Conservation (phyloP, 2,329 filamentous ascomycete genomes). For the Penicillium sp. region DNA sequence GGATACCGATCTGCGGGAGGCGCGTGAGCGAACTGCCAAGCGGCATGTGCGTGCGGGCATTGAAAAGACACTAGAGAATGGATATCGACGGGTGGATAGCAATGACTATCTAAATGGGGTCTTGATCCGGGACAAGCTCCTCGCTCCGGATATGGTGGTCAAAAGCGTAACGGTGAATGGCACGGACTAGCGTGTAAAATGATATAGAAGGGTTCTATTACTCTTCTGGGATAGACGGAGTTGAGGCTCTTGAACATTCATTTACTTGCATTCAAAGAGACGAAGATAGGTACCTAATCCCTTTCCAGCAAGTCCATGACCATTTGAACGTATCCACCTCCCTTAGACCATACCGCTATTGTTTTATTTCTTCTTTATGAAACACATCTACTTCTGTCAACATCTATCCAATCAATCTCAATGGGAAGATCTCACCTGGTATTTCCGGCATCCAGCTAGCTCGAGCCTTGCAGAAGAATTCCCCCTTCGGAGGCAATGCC, state of each 20-base stretch:
- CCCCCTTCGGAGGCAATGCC: conserved; percentile 49
- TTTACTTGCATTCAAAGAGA: too few relatives aligned
- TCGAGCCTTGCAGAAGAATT: conserved; percentile 51
- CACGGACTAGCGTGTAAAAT: not conserved
- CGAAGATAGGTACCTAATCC: too few relatives aligned
- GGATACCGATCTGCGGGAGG: conserved; percentile 35
- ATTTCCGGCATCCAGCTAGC: conserved; percentile 50
- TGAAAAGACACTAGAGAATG: conserved; percentile 36
- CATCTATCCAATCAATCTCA: not conserved
- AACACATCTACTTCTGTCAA: conserved; percentile 37
- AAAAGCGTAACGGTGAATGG: conserved; percentile 15
- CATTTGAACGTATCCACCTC: not conserved
- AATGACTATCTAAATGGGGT: conserved; percentile 39
- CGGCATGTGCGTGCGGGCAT: conserved; percentile 42
- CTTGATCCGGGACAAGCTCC: conserved; percentile 24
- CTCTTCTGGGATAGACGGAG: too few relatives aligned
- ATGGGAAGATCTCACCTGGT: conserved; percentile 32
- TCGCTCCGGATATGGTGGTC: conserved; percentile 26
- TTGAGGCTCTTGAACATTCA: too few relatives aligned
- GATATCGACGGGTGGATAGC: conserved; percentile 33
- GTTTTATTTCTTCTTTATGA: conserved; percentile 45
- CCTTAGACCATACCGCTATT: conserved; percentile 23
- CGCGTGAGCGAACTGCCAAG: conserved; percentile 36
- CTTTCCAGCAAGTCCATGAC: too few relatives aligned
- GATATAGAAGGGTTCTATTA: too few relatives aligned